These are phyloP conservation scores for Blastobotrys petasosporus DNA, from an alignment of 1,139 yeast species.

Conservation along the genomic window DNA sequence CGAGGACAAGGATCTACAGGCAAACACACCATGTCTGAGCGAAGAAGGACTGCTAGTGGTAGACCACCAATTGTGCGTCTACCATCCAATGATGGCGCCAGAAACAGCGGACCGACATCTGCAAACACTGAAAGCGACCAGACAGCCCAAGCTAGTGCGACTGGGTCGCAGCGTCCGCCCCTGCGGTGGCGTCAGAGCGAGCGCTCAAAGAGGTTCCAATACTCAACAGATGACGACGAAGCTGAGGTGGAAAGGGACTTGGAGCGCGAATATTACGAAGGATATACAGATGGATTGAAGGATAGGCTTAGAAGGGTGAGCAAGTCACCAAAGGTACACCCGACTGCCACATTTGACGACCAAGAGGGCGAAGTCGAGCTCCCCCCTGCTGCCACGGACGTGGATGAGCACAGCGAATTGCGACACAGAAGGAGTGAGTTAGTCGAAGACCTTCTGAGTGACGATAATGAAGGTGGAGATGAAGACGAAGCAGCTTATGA, in stretches of 20 bases:
- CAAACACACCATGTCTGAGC: slow-evolving; percentile 2
- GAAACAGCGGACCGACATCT: no score
- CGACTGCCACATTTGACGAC: not conserved
- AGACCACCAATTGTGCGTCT: slow-evolving; percentile 8
- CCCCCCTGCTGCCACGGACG: not conserved
- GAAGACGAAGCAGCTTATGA: slow-evolving; percentile 16
- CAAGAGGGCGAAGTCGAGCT: slow-evolving; percentile 2
- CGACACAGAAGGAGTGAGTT: slow-evolving; percentile 19
- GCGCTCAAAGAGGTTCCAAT: slow-evolving; percentile 21
- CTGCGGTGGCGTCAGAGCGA: slow-evolving; percentile 18
- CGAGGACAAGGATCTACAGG: no score
- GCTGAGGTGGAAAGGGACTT: slow-evolving; percentile 53
- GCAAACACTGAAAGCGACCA: no score
- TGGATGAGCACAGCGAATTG: slow-evolving; percentile 1
- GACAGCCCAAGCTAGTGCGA: no score
- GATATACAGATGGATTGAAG: slow-evolving; percentile 62
- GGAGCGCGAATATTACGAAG: slow-evolving; percentile 62
- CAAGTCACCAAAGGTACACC: slow-evolving; percentile 4
- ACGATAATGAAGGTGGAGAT: slow-evolving; percentile 12
- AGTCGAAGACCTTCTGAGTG: slow-evolving; percentile 16
- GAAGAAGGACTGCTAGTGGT: slow-evolving; percentile 1
- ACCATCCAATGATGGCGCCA: not conserved
- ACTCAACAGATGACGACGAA: slow-evolving; percentile 65
- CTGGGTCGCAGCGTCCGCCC: slow-evolving; percentile 14
- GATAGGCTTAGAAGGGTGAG: slow-evolving; percentile 23